phyloP scores from a whole-genome alignment of 2,329 filamentous ascomycete species.

The Huntiella savannae region DNA sequence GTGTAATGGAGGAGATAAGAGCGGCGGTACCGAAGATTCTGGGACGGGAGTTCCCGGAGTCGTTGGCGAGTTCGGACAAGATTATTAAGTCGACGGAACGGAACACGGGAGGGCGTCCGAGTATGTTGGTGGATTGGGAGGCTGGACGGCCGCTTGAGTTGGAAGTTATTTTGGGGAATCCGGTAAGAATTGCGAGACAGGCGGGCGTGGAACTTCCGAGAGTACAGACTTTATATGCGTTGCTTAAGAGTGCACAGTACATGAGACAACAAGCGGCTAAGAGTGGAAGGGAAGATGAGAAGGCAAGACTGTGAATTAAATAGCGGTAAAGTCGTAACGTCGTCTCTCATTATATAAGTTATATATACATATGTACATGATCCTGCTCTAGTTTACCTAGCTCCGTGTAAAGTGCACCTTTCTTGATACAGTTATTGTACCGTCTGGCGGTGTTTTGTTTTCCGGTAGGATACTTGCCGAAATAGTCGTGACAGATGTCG shows the following conservation, averaged over 20 bases:
- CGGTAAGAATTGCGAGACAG: conserved; percentile 42
- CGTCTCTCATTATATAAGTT: too few species aligned
- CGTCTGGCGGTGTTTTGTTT: not conserved
- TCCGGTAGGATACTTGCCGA: not conserved
- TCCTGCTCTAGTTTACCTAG: not conserved
- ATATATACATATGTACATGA: not conserved
- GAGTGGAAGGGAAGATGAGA: not conserved
- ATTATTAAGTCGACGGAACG: conserved; percentile 43
- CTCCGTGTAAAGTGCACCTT: not conserved
- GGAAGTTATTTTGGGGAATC: conserved; percentile 55
- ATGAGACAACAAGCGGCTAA: conserved; percentile 26
- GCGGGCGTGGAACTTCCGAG: conserved; percentile 46
- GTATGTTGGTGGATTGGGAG: conserved; percentile 56
- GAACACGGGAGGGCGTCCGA: conserved; percentile 44
- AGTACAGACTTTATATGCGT: conserved; percentile 47
- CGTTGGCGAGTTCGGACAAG: conserved; percentile 41
- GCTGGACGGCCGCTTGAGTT: conserved; percentile 46
- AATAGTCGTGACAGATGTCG: conserved; percentile 4
- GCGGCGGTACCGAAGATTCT: conserved; percentile 43
- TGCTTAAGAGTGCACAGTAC: conserved; percentile 42
- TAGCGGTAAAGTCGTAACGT: too few species aligned
- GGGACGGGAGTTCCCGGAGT: conserved; percentile 36
- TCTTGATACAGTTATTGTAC: conserved; percentile 5
- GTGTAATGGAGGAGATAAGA: conserved; percentile 52
- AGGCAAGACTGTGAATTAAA: too few species aligned